These are phyloP conservation scores for Mycena olivaceomarginata DNA, from an alignment of 768 basidiomycete genomes.

Conservation along the genomic window DNA sequence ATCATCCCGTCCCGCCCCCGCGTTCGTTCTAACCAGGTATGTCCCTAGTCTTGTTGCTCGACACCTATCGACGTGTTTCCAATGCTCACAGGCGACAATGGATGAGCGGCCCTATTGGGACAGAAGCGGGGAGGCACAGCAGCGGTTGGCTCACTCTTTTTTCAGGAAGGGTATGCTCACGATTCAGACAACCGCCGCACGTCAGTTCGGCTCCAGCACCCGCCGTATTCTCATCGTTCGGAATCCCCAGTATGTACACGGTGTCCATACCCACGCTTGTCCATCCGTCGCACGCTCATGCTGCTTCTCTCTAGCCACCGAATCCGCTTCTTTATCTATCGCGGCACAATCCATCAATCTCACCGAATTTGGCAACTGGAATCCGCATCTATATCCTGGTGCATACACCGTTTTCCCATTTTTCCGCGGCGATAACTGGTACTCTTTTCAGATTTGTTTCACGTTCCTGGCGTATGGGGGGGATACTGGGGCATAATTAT, in stretches of 20 bases:
- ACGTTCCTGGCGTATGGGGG: no score
- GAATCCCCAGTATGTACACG: conserved; percentile 7
- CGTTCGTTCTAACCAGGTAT: background rate
- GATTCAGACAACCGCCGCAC: background rate
- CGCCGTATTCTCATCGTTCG: background rate
- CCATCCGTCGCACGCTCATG: background rate
- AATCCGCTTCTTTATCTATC: background rate
- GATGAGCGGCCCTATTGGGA: conserved; percentile 10
- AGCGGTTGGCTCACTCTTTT: conserved; percentile 5
- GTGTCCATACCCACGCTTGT: conserved; percentile 17
- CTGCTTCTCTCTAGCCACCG: conserved; percentile 8
- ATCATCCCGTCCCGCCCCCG: conserved; percentile 23
- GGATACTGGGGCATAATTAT: no score
- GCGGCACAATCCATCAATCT: background rate
- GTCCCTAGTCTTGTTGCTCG: no score
- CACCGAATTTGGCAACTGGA: conserved; percentile 1
- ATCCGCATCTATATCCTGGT: background rate
- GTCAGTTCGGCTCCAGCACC: background rate
- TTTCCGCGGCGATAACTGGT: background rate
- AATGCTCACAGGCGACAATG: conserved; percentile 16
- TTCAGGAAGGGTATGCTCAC: conserved; percentile 11
- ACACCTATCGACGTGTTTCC: background rate
- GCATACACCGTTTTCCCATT: background rate
- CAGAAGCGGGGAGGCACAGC: conserved; percentile 14
- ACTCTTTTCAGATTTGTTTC: no score